Conservation (phyloP, 2,329 filamentous ascomycete species). For the Zymoseptoria ardabiliae region DNA sequence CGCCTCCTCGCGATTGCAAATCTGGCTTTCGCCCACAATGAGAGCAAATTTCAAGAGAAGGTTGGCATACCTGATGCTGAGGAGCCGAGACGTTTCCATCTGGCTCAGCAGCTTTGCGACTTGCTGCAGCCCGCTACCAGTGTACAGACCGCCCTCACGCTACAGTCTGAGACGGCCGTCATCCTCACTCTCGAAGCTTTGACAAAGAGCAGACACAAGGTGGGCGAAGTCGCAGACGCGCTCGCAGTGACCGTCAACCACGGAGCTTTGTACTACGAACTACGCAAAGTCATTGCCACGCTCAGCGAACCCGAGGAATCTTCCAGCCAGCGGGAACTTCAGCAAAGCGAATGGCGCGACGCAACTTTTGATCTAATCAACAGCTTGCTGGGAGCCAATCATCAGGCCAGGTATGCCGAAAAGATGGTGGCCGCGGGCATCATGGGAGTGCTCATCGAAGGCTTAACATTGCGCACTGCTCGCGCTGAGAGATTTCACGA, state of each 20-base stretch:
- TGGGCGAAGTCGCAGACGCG: slow-evolving; percentile 78
- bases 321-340: slow-evolving; percentile 49
- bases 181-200: slow-evolving; percentile 79
- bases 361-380: slow-evolving; percentile 81
- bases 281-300: slow-evolving; percentile 80
- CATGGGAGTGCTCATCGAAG: slow-evolving; percentile 82
- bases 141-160: slow-evolving; percentile 59
- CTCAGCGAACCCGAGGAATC: slow-evolving; percentile 57
- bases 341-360: slow-evolving; percentile 81
- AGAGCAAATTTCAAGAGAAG: slow-evolving; percentile 76
- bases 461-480: slow-evolving; percentile 72
- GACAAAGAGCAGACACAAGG: slow-evolving; percentile 67
- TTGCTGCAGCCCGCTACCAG: slow-evolving; percentile 76
- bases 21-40: slow-evolving; percentile 78
- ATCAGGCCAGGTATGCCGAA: slow-evolving; percentile 56
- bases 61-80: slow-evolving; percentile 82
- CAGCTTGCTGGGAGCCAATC: slow-evolving; percentile 57
- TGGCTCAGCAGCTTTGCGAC: slow-evolving; percentile 87
- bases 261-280: slow-evolving; percentile 85
- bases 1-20: slow-evolving; percentile 85
- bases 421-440: slow-evolving; percentile 84
- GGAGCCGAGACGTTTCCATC: slow-evolving; percentile 78
- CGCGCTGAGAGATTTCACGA: slow-evolving; percentile 79
- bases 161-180: slow-evolving; percentile 73
- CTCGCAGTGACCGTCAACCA: slow-evolving; percentile 94